Evolutionary conservation across 2,329 filamentous ascomycete genomes (phyloP).

Genomic region (Trichoderma harzianum): DNA sequence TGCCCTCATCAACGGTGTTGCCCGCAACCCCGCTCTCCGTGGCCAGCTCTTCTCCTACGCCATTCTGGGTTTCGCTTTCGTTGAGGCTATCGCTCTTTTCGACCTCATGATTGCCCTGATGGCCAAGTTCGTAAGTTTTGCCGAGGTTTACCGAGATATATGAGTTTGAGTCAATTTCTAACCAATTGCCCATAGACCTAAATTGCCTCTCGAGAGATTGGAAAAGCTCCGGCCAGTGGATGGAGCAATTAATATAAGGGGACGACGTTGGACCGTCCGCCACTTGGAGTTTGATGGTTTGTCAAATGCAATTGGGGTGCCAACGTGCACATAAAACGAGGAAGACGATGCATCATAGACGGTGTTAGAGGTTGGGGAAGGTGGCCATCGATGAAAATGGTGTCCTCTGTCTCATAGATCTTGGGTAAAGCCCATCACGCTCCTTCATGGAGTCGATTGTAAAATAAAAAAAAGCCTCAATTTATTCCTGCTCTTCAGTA

Average conservation of each 20-base stretch:
- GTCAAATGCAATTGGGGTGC: constrained; percentile 27
- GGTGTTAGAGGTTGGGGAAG: constrained; percentile 39
- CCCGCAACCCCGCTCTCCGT: constrained; percentile 91
- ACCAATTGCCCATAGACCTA: constrained; percentile 32
- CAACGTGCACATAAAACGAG: constrained; percentile 35
- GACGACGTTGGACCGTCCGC: constrained; percentile 29
- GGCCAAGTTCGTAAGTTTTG: constrained; percentile 79
- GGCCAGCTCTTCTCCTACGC: constrained; percentile 95
- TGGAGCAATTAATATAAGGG: constrained; percentile 33
- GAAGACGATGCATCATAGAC: constrained; percentile 40
- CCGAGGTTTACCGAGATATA: background rate
- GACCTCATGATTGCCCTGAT: constrained; percentile 90
- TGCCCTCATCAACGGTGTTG: constrained; percentile 81
- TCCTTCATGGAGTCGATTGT: constrained; percentile 38
- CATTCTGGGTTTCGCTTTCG: constrained; percentile 94
- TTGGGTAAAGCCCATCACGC: constrained; percentile 33
- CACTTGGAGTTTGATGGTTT: constrained; percentile 28
- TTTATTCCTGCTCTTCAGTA: constrained; percentile 37
- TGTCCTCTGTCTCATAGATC: constrained; percentile 35
- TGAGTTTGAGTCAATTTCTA: background rate
- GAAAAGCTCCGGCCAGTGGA: constrained; percentile 37
- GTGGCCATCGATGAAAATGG: constrained; percentile 29
- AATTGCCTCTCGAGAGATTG: constrained; percentile 33
- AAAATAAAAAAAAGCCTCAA: constrained; percentile 45
- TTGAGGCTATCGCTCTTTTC: constrained; percentile 88